phyloP scores from a whole-genome alignment of 2,329 filamentous ascomycete genomes.

The Sarocladium oryzae region DNA sequence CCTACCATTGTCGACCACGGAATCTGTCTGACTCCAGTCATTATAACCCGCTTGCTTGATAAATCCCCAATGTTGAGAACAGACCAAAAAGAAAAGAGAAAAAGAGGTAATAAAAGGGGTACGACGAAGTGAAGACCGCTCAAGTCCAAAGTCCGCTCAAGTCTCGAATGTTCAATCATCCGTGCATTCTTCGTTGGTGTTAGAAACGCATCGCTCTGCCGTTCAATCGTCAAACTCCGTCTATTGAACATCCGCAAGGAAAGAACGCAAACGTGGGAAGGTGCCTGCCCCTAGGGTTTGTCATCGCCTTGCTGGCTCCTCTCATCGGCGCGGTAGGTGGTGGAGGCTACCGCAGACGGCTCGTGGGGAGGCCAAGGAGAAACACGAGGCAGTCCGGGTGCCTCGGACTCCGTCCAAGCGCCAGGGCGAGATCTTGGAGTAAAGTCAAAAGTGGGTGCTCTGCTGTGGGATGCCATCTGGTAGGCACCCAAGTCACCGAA shows the following conservation, averaged over 20 bases:
- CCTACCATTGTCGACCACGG: neutral
- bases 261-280: neutral
- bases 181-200: neutral
- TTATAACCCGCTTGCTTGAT: neutral
- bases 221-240: neutral
- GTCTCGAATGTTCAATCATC: neutral
- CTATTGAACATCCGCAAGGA: neutral
- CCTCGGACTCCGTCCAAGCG: neutral
- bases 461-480: neutral
- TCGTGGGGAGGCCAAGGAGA: neutral
- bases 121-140: neutral
- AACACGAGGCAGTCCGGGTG: neutral
- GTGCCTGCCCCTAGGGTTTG: neutral
- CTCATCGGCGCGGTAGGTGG: neutral
- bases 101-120: neutral
- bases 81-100: neutral
- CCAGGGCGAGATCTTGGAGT: constrained; percentile 1
- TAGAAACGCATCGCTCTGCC: neutral
- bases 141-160: neutral
- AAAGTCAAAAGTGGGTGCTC: neutral
- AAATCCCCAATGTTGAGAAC: neutral
- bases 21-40: neutral
- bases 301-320: neutral
- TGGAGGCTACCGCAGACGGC: neutral
- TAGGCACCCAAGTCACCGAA: neutral